These are phyloP conservation scores for Clonostachys chloroleuca DNA, from an alignment of 2,329 filamentous ascomycete species.

Conservation along the genomic window DNA sequence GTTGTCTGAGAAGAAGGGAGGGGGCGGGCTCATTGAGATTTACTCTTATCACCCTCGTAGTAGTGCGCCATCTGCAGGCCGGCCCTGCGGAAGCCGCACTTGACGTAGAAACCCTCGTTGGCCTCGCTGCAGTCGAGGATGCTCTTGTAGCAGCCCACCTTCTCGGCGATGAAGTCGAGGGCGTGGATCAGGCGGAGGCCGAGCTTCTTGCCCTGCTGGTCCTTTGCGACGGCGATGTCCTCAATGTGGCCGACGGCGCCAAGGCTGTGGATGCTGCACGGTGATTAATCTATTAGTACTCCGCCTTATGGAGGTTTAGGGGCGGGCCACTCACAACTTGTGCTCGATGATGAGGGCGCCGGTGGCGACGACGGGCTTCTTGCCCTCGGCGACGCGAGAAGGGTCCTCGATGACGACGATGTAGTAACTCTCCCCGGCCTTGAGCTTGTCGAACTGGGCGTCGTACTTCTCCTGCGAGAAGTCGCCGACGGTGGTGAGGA, in stretches of 20 bases:
- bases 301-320: not conserved
- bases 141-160: conserved; percentile 93
- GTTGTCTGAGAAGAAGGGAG: no score
- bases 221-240: conserved; percentile 91
- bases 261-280: conserved; percentile 67
- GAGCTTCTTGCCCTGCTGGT: conserved; percentile 96
- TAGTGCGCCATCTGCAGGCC: conserved; percentile 98
- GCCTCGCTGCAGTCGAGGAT: conserved; percentile 95
- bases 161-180: conserved; percentile 80
- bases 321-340: conserved; percentile 72
- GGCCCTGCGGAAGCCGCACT: conserved; percentile 90
- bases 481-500: conserved; percentile 90
- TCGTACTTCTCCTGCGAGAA: conserved; percentile 71
- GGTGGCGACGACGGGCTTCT: conserved; percentile 75
- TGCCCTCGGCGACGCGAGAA: conserved; percentile 23
- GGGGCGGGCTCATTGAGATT: conserved; percentile 15
- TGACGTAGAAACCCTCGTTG: conserved; percentile 97
- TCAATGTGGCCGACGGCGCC: conserved; percentile 92
- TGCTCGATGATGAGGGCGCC: conserved; percentile 88
- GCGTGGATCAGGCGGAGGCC: conserved; percentile 91
- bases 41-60: conserved; percentile 59
- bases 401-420: conserved; percentile 81
- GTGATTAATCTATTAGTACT: not conserved
- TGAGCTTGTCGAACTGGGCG: conserved; percentile 79
- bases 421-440: conserved; percentile 73